Evolutionary conservation across 2,329 filamentous ascomycete genomes (phyloP), one percentile per base, ranked within the genome.

Genomic region (Trichophyton equinum): DNA sequence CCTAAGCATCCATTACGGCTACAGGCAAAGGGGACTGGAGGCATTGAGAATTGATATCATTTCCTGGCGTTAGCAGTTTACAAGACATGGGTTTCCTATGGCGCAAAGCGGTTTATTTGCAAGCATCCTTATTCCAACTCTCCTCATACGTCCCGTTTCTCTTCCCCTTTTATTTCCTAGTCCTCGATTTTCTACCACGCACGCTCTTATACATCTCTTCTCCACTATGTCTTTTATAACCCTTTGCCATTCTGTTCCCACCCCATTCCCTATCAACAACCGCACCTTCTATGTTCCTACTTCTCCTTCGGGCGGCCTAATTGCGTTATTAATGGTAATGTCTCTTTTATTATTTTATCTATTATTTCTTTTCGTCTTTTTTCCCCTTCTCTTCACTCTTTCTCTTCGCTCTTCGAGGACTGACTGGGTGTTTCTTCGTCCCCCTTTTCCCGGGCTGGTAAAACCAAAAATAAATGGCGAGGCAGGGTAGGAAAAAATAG

Each of bases 241-340:
- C 40, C 13, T 25, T 25, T 42, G 27, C 40, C 33, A 13, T 38
- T 38, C 33, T 13, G 13, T 38, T 30, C 33, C 33, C 18, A 18
- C 18, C 9, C 33, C 4, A 38, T 38, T 38, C 9, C 33, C 36
- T n/a, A 11, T 22, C 27, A 25, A 40, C 36, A 20, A 57, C 20
- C 11, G 15, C 22, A 8, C 22, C 40, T 25, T 11, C 42, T 40
- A 25, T 44, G 33, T 42, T 57, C 13, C 22, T 57, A 42, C 40
- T 36, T 55, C n/a, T 27, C 25, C 46, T 56, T 36, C 40, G 36
- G 55, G 36, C 15, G 20, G 33, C 36, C 15, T 44, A 57, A 44
- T 42, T 56, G 55, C 55, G 42, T 13, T 18, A 40, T 57, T 57
- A 57, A 57, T 57, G 40, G 55, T 57, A 57, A 57, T 57, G 55